These are phyloP conservation scores for Epichloe uncinata DNA, from an alignment of 2,329 filamentous ascomycete genomes.

Conservation along the genomic window DNA sequence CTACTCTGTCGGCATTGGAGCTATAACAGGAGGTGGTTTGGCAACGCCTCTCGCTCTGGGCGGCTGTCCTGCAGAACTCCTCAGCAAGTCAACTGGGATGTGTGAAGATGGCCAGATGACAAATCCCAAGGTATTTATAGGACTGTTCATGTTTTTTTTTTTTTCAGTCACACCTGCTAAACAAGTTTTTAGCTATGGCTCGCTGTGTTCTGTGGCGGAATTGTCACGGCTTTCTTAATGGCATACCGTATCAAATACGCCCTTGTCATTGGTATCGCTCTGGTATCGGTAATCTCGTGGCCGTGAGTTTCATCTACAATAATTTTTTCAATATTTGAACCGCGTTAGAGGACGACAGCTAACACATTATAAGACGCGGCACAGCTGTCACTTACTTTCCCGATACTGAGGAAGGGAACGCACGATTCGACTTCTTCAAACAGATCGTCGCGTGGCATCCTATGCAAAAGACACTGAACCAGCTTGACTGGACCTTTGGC, in stretches of 20 bases:
- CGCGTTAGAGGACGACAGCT: background rate
- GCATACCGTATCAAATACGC: slow-evolving; percentile 63
- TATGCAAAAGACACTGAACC: slow-evolving; percentile 47
- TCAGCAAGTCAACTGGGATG: slow-evolving; percentile 31
- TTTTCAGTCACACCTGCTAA: slow-evolving; percentile 3
- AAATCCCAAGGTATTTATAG: slow-evolving; percentile 49
- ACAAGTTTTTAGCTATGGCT: slow-evolving; percentile 54
- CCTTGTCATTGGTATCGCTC: slow-evolving; percentile 57
- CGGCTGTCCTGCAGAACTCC: slow-evolving; percentile 50
- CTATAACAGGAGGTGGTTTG: slow-evolving; percentile 53
- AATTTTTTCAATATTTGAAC: fast-evolving
- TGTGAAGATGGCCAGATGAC: slow-evolving; percentile 56
- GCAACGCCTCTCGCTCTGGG: slow-evolving; percentile 64
- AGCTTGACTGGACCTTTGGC: slow-evolving; percentile 52
- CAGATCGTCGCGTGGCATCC: slow-evolving; percentile 60
- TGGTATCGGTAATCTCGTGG: slow-evolving; percentile 65
- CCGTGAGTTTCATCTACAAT: slow-evolving; percentile 33
- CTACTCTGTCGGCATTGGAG: slow-evolving; percentile 71
- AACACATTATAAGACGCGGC: slow-evolving; percentile 33
- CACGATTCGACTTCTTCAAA: slow-evolving; percentile 58
- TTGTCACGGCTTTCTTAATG: slow-evolving; percentile 72
- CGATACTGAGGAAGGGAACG: slow-evolving; percentile 47
- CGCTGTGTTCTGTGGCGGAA: slow-evolving; percentile 66
- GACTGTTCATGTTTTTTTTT: background rate
- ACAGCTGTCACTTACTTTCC: slow-evolving; percentile 65